Evolutionary conservation across 78 protist genomes (phyloP), one percentile per base, ranked within the genome.

Genomic region (Dictyostelium brefeldianum): DNA sequence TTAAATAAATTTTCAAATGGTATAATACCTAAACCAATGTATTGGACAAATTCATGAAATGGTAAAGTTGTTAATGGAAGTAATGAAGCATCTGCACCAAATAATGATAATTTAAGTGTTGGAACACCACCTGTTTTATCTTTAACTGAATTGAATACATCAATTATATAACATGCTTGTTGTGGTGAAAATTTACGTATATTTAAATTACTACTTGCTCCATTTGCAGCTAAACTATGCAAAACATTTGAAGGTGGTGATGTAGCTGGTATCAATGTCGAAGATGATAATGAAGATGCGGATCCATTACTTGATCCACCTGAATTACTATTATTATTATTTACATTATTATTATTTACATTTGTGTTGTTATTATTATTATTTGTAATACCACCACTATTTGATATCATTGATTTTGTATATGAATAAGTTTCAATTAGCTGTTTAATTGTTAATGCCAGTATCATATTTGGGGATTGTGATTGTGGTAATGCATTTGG

Each of bases 11-110:
- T 56, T 77, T 85, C 92, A 59, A 85, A 85, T 20, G 92, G 92
- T 43, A 85, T 85, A 31, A 77, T 51, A 50, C 31, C 31, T 29
- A 85, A n/a, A 20, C 92, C 83, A 31, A 85, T 74, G 31, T 62
- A 85, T 77, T 85, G 92, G 27, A 85, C 92, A 85, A 85, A 85
- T 50, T 85, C 92, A 48, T 85, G 92, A 64, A 85, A 85, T 20
- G 92, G 92, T n/a, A 85, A 31, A 50, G 92, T 85, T n/a, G 92
- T 77, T 8, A 71, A 29, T 3, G 92, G 92, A 31, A 85, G 29
- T 31, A 59, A 62, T 29, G 83, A 77, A 47, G 56, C 83, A 77
- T 85, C 83, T 8, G 92, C 92, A 50, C 92, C 92, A 85, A 85
- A 85, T 9, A 85, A n/a, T 27, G 83, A 69, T 12, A 85, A 46